Base-by-base conservation (phyloP, 2,329 filamentous ascomycete genomes). In the Alternaria gansuensis region DNA sequence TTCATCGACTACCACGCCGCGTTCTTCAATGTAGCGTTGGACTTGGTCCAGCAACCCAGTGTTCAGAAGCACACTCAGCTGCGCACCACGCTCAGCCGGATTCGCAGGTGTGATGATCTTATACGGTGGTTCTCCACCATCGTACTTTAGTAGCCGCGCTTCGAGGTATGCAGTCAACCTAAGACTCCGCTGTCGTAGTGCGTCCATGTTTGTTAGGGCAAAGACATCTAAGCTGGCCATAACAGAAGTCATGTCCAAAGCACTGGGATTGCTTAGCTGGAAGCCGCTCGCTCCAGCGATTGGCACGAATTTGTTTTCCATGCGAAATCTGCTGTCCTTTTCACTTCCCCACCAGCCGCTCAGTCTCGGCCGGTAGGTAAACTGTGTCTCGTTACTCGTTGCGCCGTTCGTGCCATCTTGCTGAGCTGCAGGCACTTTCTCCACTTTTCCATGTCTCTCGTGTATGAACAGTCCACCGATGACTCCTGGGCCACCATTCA, bases 271-370 rank as follows among this genome's bases (percentile, higher is more conserved):
- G 50, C 89, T 92, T n/a, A 94, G 77, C 77, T 96, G 92, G 78
- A 87, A 97, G 4, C 93, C 93, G 33, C 84, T 87, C 0, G 93
- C 93, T 37, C 93, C 93, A 2, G 85, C 80, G 7, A 91, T 90
- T 4, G 93, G 92, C 39, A 88, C 81, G 77, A 96, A 96, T 75
- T 79, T 81, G 77, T 92, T 94, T 56, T 89, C 87, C 93, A 97
- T 97, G 65, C 87, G 83, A 80, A 97, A 96, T 13, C 93, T 84
- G 33, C 87, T 87, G 48, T 81, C 78, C 77, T 92, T 92, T 78
- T 93, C 89, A 52, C 87, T 89, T 51, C 93, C 93, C 85, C 94
- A 97, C 93, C 93, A 97, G 24, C 93, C 93, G 33, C 87, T 83
- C 2, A 97, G 81, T 4, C 93, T 85, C 5, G 87, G 88, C 14